Conservation (phyloP, 1,284 basidiomycete genomes). For the Cystobasidium slooffiae region DNA sequence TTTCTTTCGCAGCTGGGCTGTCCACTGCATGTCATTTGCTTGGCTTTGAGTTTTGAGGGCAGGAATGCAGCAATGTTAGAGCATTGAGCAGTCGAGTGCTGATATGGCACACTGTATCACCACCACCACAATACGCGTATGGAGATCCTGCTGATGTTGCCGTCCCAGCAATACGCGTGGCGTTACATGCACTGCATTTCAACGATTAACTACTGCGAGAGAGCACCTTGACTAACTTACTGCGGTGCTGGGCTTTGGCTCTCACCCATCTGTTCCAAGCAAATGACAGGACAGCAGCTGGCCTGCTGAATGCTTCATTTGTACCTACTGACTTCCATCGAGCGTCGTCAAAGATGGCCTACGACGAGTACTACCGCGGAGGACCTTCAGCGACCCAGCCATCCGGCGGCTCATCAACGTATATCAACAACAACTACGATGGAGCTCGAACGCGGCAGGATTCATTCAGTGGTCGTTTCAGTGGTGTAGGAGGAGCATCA, state of each 20-base stretch:
- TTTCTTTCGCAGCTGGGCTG: background rate
- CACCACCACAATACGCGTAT: too few relatives aligned
- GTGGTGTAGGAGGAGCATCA: background rate
- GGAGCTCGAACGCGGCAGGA: background rate
- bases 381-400: background rate
- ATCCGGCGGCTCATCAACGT: background rate
- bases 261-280: background rate
- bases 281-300: slow-evolving; percentile 49
- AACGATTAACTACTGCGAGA: too few relatives aligned
- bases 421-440: background rate
- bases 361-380: slow-evolving; percentile 1
- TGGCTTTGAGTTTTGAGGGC: too few relatives aligned
- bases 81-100: too few relatives aligned
- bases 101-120: too few relatives aligned
- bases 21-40: background rate
- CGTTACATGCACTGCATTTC: too few relatives aligned
- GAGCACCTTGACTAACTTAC: too few relatives aligned
- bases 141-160: too few relatives aligned
- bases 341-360: background rate
- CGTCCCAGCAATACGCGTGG: too few relatives aligned
- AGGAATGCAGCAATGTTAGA: too few relatives aligned
- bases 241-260: background rate
- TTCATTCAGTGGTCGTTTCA: slow-evolving; percentile 23
- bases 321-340: background rate
- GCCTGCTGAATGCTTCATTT: slow-evolving; percentile 1